phyloP scores from a whole-genome alignment of 208 protist genomes.

The Tetramitus jugosus region DNA sequence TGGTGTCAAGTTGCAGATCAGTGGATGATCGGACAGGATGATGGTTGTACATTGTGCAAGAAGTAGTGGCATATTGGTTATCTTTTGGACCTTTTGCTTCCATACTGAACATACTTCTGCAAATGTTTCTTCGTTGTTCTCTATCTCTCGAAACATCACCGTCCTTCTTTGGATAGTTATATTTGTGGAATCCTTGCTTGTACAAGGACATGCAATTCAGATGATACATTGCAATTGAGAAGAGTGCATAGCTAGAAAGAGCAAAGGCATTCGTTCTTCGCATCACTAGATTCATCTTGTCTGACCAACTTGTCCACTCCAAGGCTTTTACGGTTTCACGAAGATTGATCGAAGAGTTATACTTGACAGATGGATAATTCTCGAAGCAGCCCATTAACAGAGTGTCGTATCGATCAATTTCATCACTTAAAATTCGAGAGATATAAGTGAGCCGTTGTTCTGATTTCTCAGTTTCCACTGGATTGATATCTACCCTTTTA shows the following conservation, averaged over 20 bases:
- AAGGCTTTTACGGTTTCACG: neutral
- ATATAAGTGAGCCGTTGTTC: too few species aligned
- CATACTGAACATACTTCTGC: too few species aligned
- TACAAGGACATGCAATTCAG: neutral
- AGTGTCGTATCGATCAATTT: neutral
- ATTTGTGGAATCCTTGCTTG: neutral
- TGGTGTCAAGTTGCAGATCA: too few species aligned
- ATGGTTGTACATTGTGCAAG: too few species aligned
- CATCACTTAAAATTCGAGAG: too few species aligned
- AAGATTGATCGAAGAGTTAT: neutral
- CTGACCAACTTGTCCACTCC: neutral
- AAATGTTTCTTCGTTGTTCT: too few species aligned
- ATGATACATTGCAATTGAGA: neutral
- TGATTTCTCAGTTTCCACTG: neutral
- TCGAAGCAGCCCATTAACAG: slow-evolving; percentile 1
- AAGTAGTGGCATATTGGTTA: too few species aligned
- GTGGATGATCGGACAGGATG: too few species aligned
- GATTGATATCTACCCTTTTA: neutral
- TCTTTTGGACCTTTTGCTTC: too few species aligned
- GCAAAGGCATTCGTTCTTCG: neutral
- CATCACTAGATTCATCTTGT: neutral
- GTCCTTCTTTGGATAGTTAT: slow-evolving; percentile 9
- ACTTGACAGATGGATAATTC: neutral
- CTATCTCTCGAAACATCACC: too few species aligned
- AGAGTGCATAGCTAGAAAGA: neutral